Base-by-base conservation (phyloP, 2,329 filamentous ascomycete genomes). In the Claviceps africana region DNA sequence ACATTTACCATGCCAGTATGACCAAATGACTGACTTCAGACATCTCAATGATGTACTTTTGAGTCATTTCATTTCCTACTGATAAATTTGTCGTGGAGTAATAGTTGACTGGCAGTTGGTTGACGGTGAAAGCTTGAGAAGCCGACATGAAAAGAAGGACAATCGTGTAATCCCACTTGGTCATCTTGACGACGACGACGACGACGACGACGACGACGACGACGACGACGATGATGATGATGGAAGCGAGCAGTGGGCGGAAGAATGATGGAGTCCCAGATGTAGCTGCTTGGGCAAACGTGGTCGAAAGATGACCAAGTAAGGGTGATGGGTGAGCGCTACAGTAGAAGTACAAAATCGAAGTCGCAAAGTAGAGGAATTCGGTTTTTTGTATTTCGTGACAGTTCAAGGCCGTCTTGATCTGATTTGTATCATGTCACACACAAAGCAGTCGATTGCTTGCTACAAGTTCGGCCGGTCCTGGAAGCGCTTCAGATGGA, bases 11-110 rank as follows among this genome's bases (percentile, higher is more conserved):
- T 3, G n/a, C 10, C 9, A 25, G 35, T 22, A 30, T 31, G 22
- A 47, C 19, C 33, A 39, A 48, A 47, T 47, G 30, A 45, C 19
- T 28, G 22, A 57, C 59, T 50, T 55, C 47, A 22, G 55, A 51
- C 17, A 57, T 48, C 47, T 63, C 60, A 25, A 62, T 48, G 22
- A 62, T 61, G 51, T 60, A 62, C 52, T 58, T 61, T 17, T 59
- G 59, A 31, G 57, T 59, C 1, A 57, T 49, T 30, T 50, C 54
- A 42, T 48, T 54, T 15, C 47, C 53, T 21, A 33, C 13, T 13
- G 30, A 40, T 6, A 3, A 25, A 17, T 46, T n/a, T 28, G 15
- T 8, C 8, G 37, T 9, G 15, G 10, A 15, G 19, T 2, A 48
- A 43, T 17, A 37, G n/a, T 35, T 21, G 37, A 47, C 5, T 5